Base-by-base conservation (phyloP, 2,329 filamentous ascomycete genomes). In the Aspergillus vadensis region DNA sequence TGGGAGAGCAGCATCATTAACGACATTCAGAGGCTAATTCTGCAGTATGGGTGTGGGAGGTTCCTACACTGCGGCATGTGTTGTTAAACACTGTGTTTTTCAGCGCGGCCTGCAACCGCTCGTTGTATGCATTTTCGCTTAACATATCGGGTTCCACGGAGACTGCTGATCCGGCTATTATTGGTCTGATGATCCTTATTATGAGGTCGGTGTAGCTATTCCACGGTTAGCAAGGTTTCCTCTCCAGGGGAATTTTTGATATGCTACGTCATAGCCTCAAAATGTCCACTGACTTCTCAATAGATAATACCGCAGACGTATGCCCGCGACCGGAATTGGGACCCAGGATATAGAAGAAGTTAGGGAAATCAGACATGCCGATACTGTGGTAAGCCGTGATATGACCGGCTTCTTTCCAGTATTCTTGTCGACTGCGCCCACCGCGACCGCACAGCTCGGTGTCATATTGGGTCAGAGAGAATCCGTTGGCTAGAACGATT, bases 301-400 rank as follows among this genome's bases (percentile, higher is more conserved):
- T 63, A 2, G 60, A 49, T n/a, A 58, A 58, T 8, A 66, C 50
- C 1, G 61, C 60, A 2, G 65, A 66, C 0, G 65, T 67, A 52
- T 64, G 59, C 3, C 59, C 61, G 7, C 53, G 54, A 2, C 63
- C 61, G 1, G 61, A 62, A 36, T 69, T 65, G 0, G 65, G 67
- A 0, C 67, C 67, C 9, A 66, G 14, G 7, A 69, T 55, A 6
- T 67, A 67, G 12, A 69, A 69, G 30, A 69, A 63, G 50, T 69
- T 68, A 0, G 67, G 67, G 38, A 68, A 69, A 39, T 57, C 59
- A 8, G 61, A 57, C 66, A 68, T 67, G 14, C 62, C 65, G 23
- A 68, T 54, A 1, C 65, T 61, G 12, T 67, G 63, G 58, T 62
- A 69, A 12, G 63, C 64, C 14, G 50, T 56, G 27, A 60, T 67